These are phyloP conservation scores for Favolaschia claudopus DNA, from an alignment of 768 basidiomycete species.

Conservation along the genomic window DNA sequence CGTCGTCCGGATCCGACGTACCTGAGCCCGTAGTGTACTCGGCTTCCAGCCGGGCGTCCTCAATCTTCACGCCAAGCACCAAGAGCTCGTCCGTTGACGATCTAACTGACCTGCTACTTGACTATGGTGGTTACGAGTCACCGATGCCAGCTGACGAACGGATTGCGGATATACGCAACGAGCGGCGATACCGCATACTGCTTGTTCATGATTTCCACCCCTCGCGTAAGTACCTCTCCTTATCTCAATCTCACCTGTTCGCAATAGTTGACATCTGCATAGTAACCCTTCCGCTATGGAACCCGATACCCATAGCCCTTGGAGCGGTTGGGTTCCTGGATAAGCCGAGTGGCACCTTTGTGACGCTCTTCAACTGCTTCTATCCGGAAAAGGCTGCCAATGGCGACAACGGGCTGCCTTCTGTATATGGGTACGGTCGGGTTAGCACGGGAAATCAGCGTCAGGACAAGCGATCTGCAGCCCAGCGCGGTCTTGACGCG, in stretches of 20 bases:
- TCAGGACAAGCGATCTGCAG: conserved; percentile 63
- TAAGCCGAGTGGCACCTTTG: conserved; percentile 69
- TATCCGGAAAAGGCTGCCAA: conserved; percentile 56
- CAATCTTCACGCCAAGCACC: conserved; percentile 37
- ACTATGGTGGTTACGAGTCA: conserved; percentile 47
- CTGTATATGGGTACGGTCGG: conserved; percentile 69
- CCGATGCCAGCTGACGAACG: conserved; percentile 46
- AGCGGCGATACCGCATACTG: conserved; percentile 72
- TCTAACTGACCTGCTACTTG: conserved; percentile 28
- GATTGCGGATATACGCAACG: conserved; percentile 56
- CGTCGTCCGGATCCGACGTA: conserved; percentile 37
- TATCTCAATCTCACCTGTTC: not conserved
- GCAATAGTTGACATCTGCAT: not conserved
- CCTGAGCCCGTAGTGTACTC: conserved; percentile 50
- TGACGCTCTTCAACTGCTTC: conserved; percentile 76
- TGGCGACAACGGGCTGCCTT: conserved; percentile 57
- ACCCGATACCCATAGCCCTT: conserved; percentile 63
- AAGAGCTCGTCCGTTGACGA: conserved; percentile 26
- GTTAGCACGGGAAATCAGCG: conserved; percentile 55
- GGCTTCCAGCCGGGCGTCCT: conserved; percentile 44
- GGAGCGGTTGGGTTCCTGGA: conserved; percentile 81
- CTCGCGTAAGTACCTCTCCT: conserved; percentile 55
- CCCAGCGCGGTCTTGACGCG: conserved; percentile 65
- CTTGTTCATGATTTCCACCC: conserved; percentile 74
- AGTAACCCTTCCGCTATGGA: conserved; percentile 79